Evolutionary conservation across 495 filamentous ascomycete genomes (phyloP).

Genomic region (Pyrenula massariospora): DNA sequence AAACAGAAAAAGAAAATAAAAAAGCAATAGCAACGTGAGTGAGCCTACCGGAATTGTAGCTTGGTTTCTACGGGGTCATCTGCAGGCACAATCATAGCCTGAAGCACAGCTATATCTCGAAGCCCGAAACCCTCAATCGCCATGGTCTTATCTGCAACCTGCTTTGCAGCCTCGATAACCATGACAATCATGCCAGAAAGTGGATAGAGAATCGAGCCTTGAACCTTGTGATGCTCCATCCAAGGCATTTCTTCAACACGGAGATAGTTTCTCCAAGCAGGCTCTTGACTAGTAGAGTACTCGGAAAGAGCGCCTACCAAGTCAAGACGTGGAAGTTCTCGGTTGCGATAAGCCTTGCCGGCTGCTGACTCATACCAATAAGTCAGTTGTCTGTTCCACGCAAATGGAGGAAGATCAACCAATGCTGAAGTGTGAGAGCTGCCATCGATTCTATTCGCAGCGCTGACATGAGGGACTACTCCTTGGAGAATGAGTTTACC

Average conservation of each 20-base stretch:
- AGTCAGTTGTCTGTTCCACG: constrained; percentile 27
- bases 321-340: constrained; percentile 20
- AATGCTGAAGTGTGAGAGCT: constrained; percentile 3
- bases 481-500: constrained; percentile 13
- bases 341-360: constrained; percentile 17
- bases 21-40: too few relatives aligned
- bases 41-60: too few relatives aligned
- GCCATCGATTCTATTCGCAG: neutral
- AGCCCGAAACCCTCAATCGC: constrained; percentile 12
- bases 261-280: constrained; percentile 29
- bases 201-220: constrained; percentile 25
- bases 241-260: constrained; percentile 26
- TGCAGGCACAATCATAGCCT: too few relatives aligned
- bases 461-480: constrained; percentile 4
- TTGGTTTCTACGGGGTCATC: neutral
- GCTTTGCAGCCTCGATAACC: constrained; percentile 27
- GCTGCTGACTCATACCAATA: constrained; percentile 22
- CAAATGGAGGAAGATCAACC: constrained; percentile 30
- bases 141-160: constrained; percentile 15
- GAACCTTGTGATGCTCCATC: constrained; percentile 25
- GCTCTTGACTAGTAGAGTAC: constrained; percentile 12
- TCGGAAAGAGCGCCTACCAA: constrained; percentile 13
- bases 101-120: too few relatives aligned
- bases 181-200: constrained; percentile 28
- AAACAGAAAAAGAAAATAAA: too few relatives aligned